Conservation (phyloP, 192 early-diverging fungal genomes). For the Coemansia sp. region DNA sequence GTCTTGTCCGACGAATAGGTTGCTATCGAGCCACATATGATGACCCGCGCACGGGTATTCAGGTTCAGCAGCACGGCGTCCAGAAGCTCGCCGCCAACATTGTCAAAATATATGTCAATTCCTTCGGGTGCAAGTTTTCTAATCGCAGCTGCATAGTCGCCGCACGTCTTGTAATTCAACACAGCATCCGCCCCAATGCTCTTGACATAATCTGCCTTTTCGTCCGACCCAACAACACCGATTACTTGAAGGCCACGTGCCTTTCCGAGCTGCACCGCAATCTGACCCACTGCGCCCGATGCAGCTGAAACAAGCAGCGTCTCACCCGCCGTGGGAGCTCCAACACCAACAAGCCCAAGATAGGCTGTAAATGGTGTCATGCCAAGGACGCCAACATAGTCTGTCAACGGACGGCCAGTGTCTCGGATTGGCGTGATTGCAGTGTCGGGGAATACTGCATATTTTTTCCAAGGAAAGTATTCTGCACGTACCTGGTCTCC, state of each 20-base stretch:
- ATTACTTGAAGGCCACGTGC: slow-evolving; percentile 77
- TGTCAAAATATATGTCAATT: slow-evolving; percentile 87
- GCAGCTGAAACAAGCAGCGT: slow-evolving; percentile 83
- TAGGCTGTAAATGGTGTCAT: slow-evolving; percentile 87
- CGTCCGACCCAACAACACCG: slow-evolving; percentile 80
- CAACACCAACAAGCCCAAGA: slow-evolving; percentile 58
- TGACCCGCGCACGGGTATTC: slow-evolving; percentile 67
- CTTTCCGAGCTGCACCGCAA: slow-evolving; percentile 84
- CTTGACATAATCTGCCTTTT: slow-evolving; percentile 74
- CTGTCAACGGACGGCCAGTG: not conserved
- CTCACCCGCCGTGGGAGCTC: slow-evolving; percentile 77
- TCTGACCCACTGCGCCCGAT: slow-evolving; percentile 75
- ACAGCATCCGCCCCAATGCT: slow-evolving; percentile 77
- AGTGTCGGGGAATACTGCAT: slow-evolving; percentile 50
- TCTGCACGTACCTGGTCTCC: slow-evolving; percentile 68
- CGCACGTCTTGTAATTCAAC: slow-evolving; percentile 91
- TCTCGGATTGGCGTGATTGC: slow-evolving; percentile 20
- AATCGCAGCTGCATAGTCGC: slow-evolving; percentile 54
- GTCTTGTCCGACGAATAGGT: slow-evolving; percentile 60
- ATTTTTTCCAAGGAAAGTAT: slow-evolving; percentile 61
- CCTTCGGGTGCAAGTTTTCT: slow-evolving; percentile 69
- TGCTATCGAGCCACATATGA: slow-evolving; percentile 75
- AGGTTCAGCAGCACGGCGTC: slow-evolving; percentile 68
- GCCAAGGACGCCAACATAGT: slow-evolving; percentile 59
- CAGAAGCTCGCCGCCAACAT: slow-evolving; percentile 80